Base-by-base conservation (phyloP, 495 filamentous ascomycete species). In the Xylaria cubensis region DNA sequence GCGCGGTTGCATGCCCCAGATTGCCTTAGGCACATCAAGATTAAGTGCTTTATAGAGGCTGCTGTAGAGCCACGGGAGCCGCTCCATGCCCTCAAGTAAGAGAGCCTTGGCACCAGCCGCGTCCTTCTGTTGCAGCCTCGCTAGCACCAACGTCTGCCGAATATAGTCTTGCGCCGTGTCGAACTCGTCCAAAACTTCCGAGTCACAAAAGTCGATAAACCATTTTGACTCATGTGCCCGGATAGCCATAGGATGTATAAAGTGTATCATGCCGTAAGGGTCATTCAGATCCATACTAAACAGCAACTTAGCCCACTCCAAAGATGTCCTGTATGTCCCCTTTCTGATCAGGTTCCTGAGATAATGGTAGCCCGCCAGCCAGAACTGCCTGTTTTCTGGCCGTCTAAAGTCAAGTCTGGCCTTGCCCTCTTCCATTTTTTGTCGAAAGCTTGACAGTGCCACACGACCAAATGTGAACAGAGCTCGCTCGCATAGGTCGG, bases 391-490 rank as follows among this genome's bases (percentile, higher is more conserved):
- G 77, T 98, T 98, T 80, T 96, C 94, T 10, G 89, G 88, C 34
- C 92, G 83, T 24, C 84, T 76, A 77, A 97, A 98, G 78, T 94
- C 90, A 46, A 99, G 83, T 51, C 91, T 85, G 12, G 93, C 94
- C 73, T 89, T 90, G 15, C 97, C 96, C 79, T 92, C 87, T 65
- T 90, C 87, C n/a, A 98, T 83, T 66, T 89, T 88, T 41, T 85
- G 88, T 17, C 87, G 84, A 77, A 98, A 99, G 1, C 91, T 88
- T 13, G 93, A 94, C 69, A 94, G 90, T 1, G 91, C 88, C 6
- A 94, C 92, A 12, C 97, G 88, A 19, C 96, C 96, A 76, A 99
- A 96, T 41, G 92, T 93, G 83, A 97, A 98, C 13, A 99, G 86
- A 2, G 95, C 94, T 44, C 96, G 87, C 81, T 98, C 96, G 64